Conservation (phyloP, 2,329 filamentous ascomycete genomes). For the Alternaria solani region DNA sequence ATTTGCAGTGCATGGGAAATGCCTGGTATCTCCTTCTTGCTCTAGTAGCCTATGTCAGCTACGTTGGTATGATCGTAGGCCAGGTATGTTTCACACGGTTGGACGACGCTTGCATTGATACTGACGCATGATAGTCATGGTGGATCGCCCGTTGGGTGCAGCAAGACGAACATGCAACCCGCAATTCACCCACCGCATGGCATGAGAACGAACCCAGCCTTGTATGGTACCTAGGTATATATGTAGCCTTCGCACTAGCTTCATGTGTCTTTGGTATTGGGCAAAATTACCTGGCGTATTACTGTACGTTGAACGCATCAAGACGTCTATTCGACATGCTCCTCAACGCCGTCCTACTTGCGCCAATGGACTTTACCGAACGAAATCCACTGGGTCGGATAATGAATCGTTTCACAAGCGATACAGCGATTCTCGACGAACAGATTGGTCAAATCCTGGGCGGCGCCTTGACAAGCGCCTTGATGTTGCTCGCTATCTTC, state of each 20-base stretch:
- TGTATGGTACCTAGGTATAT: neutral
- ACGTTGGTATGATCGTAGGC: neutral
- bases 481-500: neutral
- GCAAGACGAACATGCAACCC: neutral
- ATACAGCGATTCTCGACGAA: neutral
- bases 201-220: neutral
- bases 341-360: neutral
- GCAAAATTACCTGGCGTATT: neutral
- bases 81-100: neutral
- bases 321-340: neutral
- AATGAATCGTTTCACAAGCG: neutral
- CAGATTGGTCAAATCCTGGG: neutral
- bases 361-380: neutral
- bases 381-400: neutral
- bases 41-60: neutral
- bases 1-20: neutral
- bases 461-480: neutral
- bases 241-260: neutral
- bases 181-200: neutral
- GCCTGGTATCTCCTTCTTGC: neutral
- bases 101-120: neutral
- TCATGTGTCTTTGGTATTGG: neutral
- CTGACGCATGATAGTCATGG: neutral
- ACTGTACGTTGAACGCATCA: neutral
- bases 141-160: neutral